Base-by-base conservation (phyloP, 352 stramenopile species). In the Phytophthora macrochlamydospora region DNA sequence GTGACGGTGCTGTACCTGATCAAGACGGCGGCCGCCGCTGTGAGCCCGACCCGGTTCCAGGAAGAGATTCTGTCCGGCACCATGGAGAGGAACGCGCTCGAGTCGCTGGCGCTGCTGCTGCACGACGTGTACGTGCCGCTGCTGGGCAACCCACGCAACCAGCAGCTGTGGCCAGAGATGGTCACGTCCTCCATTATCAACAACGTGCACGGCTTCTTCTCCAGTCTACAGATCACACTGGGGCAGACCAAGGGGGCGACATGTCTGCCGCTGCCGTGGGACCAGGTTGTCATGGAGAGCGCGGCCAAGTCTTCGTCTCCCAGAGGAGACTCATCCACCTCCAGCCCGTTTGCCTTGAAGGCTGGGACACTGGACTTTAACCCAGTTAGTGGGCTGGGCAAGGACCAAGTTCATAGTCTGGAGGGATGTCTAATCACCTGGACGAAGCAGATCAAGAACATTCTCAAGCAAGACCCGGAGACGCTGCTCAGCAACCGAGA, bases 371-470 rank as follows among this genome's bases (percentile, higher is more conserved):
- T 51, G 13, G 62, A 67, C 14, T 68, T 65, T 4, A 66, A 59
- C 51, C 30, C 62, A 0, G 14, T 55, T 24, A 61, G 31, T 18
- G 43, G 60, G 9, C 67, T 87, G 12, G 65, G 86, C 29, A 97
- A 95, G 50, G 87, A 97, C 56, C 80, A 92, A 50, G 79, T 96
- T 28, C 89, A 97, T 51, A 79, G 82, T 1, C 78, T 98, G 2
- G 93, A 98, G 69, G 84, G 87, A 2, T 92, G 84, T 28, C 65
- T 98, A 0, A 98, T 98, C 58, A 97, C 88, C 1, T 98, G 93
- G 93, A 98, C 93, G 1, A 98, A 97, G 61, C 93, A 98, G 75
- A 97, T 98, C 66, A 97, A 97, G 60, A 92, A 93, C 64, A 95
- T 98, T 14, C 57, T 98, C 1, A 96, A 94, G 43, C 80, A 95